Percentiles rank a stretch among this genome's conserved stretches.
phyloP scores from a whole-genome alignment of 257 asterid species.

The Dorcoceras hygrometricum region DNA sequence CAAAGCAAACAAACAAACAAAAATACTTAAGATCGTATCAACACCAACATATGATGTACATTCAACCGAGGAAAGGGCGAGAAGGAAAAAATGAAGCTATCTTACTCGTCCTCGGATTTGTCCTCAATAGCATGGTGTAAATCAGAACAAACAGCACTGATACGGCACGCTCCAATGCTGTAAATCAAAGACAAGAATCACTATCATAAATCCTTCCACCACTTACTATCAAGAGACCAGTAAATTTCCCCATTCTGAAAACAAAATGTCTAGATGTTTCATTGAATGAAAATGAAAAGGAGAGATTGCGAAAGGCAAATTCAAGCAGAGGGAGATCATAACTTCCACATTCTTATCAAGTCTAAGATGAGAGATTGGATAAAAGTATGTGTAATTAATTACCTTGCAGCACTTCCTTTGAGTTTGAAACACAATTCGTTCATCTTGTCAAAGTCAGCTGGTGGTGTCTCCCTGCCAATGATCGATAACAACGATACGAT shows the following conservation, averaged over 20 bases:
- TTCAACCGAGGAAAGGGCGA: not conserved
- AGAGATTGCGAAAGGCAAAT: not conserved
- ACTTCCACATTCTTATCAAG: not conserved
- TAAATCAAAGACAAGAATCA: not conserved
- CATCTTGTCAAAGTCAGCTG: not conserved
- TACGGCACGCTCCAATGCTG: slow-evolving; percentile 25
- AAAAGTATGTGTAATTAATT: not conserved
- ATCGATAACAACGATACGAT: not conserved
- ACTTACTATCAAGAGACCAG: not conserved
- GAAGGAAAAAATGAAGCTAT: not conserved
- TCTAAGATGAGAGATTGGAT: not conserved
- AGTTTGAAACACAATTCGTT: slow-evolving; percentile 8
- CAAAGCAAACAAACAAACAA: not conserved
- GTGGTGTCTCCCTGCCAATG: not conserved
- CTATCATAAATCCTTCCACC: not conserved
- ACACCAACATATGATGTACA: not conserved
- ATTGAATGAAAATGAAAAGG: not conserved
- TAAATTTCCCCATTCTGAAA: not conserved
- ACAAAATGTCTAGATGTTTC: not conserved
- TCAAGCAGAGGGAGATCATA: not conserved
- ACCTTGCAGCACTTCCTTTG: slow-evolving; percentile 21
- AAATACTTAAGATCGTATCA: not conserved
- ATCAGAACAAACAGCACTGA: not conserved
- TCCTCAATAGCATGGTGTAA: slow-evolving; percentile 13
- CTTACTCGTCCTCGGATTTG: slow-evolving; percentile 20